phyloP scores from a whole-genome alignment of 805 yeast species.

The Soucietia sequanensis region DNA sequence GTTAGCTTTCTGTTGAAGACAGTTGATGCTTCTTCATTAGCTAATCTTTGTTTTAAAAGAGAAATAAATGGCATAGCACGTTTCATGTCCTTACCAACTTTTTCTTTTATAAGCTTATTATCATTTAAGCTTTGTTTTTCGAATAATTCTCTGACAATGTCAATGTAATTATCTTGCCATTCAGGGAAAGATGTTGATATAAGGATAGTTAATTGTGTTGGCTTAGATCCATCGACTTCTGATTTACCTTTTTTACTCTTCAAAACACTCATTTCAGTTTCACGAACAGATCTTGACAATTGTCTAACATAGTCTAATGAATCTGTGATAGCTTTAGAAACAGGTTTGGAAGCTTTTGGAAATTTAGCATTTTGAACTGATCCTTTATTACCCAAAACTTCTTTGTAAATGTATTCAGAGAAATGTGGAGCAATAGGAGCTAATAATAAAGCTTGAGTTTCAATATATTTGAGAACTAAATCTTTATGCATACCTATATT shows the following conservation, averaged over 20 bases:
- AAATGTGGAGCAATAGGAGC: constrained; percentile 97
- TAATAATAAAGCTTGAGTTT: constrained; percentile 77
- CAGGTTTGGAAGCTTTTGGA: constrained; percentile 74
- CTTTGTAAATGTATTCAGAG: constrained; percentile 86
- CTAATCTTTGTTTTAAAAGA: constrained; percentile 76
- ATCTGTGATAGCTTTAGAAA: constrained; percentile 59
- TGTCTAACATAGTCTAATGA: constrained; percentile 78
- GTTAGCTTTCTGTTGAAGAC: constrained; percentile 89
- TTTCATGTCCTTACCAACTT: constrained; percentile 87
- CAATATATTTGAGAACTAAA: constrained; percentile 77
- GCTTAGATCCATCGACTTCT: constrained; percentile 71
- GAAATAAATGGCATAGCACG: constrained; percentile 98
- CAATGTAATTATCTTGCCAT: constrained; percentile 61
- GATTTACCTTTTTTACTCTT: constrained; percentile 79
- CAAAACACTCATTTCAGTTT: constrained; percentile 81
- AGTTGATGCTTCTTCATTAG: constrained; percentile 63
- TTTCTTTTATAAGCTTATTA: constrained; percentile 59
- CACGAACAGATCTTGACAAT: constrained; percentile 83
- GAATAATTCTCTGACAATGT: constrained; percentile 72
- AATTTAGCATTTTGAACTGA: constrained; percentile 74
- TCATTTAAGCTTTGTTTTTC: constrained; percentile 64
- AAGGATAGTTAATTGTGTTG: constrained; percentile 70
- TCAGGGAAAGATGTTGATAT: constrained; percentile 78
- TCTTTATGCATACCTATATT: constrained; percentile 74
- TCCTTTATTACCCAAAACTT: constrained; percentile 62